Percentiles rank a stretch among this genome's conserved stretches.
Evolutionary conservation across 78 protist species (phyloP).

Genomic region (Salpingoeca rosetta): DNA sequence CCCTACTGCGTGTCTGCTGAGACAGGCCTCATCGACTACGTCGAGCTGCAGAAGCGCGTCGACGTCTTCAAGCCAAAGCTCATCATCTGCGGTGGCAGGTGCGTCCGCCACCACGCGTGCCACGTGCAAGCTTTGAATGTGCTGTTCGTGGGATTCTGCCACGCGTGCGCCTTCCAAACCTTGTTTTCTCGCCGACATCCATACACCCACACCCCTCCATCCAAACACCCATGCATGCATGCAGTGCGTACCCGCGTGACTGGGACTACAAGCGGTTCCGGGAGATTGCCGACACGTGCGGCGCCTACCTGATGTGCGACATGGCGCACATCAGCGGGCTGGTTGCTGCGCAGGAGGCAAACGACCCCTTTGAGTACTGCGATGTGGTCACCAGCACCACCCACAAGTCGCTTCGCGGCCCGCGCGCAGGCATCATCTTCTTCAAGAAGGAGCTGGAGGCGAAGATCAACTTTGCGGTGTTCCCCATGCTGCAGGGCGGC

Average conservation of each 20-base stretch:
- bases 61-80: constrained; percentile 89
- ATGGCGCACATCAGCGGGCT: constrained; percentile 98
- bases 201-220: too few species aligned
- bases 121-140: too few species aligned
- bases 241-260: constrained; percentile 95
- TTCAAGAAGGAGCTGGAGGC: constrained; percentile 76
- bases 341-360: constrained; percentile 75
- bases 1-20: constrained; percentile 71
- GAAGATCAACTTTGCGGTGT: constrained; percentile 82
- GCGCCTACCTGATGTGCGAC: constrained; percentile 86
- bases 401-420: constrained; percentile 99
- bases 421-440: constrained; percentile 97
- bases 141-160: too few species aligned
- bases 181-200: too few species aligned
- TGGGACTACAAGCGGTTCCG: constrained; percentile 88
- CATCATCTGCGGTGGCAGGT: constrained; percentile 87
- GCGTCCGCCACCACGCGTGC: too few species aligned
- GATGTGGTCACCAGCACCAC: constrained; percentile 99
- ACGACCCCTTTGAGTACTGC: constrained; percentile 75
- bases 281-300: constrained; percentile 76
- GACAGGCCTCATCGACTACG: constrained; percentile 93
- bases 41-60: constrained; percentile 75
- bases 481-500: constrained; percentile 96
- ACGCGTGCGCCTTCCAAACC: too few species aligned
- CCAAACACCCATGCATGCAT: too few species aligned